These are phyloP conservation scores for Ceratobasidium papillatum DNA, from an alignment of 1,284 basidiomycete genomes.

Conservation along the genomic window DNA sequence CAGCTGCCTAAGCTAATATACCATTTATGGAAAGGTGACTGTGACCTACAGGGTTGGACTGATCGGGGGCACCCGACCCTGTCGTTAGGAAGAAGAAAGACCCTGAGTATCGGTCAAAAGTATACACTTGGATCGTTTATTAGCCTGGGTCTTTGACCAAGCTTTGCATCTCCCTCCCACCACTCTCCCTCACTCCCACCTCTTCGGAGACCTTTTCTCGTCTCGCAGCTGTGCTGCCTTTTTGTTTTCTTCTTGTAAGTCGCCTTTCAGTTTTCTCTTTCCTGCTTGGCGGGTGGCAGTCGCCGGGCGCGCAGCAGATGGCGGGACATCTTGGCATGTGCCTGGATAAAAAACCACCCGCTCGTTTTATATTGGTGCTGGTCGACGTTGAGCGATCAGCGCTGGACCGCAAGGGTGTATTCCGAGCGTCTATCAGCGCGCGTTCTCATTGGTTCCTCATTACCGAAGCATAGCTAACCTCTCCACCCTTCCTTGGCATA, in stretches of 20 bases:
- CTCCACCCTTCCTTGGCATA: neutral
- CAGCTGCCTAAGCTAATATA: conserved; percentile 1
- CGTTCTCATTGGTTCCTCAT: conserved; percentile 8
- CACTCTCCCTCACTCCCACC: conserved; percentile 16
- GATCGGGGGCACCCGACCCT: conserved; percentile 7
- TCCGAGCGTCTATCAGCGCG: conserved; percentile 34
- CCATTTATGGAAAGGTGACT: conserved; percentile 13
- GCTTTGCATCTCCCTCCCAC: conserved; percentile 23
- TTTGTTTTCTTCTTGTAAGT: conserved; percentile 38
- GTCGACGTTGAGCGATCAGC: neutral
- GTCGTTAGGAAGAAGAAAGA: conserved; percentile 31
- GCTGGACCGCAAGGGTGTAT: conserved; percentile 33
- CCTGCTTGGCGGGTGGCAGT: neutral
- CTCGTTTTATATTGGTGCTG: neutral
- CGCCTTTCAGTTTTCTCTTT: neutral
- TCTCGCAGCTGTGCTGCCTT: conserved; percentile 32
- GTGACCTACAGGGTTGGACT: conserved; percentile 8
- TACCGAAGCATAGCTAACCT: conserved; percentile 12
- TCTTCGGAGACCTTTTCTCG: neutral
- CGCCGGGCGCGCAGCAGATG: neutral
- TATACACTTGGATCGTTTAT: conserved; percentile 17
- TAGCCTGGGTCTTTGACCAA: neutral
- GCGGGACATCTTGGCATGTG: neutral
- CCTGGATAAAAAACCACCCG: conserved; percentile 9
- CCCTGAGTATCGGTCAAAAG: conserved; percentile 37